phyloP scores from a whole-genome alignment of 1,284 basidiomycete species.

The Naganishia sp. region DNA sequence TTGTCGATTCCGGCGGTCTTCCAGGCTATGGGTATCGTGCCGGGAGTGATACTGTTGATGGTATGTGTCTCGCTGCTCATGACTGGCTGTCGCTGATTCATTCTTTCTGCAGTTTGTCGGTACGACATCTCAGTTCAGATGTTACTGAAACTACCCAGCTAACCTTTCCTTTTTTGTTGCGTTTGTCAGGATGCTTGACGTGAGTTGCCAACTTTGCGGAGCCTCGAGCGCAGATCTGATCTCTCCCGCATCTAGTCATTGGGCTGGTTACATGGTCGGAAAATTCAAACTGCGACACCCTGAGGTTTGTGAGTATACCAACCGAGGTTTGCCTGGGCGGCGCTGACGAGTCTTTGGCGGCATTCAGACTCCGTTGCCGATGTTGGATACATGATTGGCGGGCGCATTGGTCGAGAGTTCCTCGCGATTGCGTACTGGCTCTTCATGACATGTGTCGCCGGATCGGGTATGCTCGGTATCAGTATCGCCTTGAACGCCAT shows the following conservation, averaged over 20 bases:
- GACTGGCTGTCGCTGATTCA: background rate
- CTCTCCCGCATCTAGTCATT: slow-evolving; percentile 35
- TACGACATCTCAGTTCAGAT: too few species aligned
- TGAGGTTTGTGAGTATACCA: slow-evolving; percentile 59
- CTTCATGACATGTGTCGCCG: slow-evolving; percentile 33
- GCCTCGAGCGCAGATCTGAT: too few species aligned
- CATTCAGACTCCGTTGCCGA: slow-evolving; percentile 18
- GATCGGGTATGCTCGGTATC: slow-evolving; percentile 42
- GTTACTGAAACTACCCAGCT: too few species aligned
- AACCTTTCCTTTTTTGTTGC: too few species aligned
- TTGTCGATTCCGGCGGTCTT: slow-evolving; percentile 57
- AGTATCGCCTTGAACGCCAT: slow-evolving; percentile 53
- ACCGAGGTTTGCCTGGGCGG: slow-evolving; percentile 52
- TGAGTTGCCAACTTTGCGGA: too few species aligned
- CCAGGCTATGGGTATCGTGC: slow-evolving; percentile 61
- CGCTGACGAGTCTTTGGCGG: slow-evolving; percentile 56
- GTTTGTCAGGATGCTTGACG: too few species aligned
- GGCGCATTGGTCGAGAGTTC: slow-evolving; percentile 1
- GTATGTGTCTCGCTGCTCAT: background rate
- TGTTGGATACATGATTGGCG: slow-evolving; percentile 23
- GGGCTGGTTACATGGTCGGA: slow-evolving; percentile 61
- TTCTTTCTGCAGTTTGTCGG: background rate
- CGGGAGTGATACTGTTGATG: slow-evolving; percentile 56
- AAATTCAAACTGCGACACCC: slow-evolving; percentile 64
- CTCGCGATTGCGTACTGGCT: slow-evolving; percentile 16